Evolutionary conservation across 2,329 filamentous ascomycete genomes (phyloP).

Genomic region (Zelopaecilomyces penicillatus): DNA sequence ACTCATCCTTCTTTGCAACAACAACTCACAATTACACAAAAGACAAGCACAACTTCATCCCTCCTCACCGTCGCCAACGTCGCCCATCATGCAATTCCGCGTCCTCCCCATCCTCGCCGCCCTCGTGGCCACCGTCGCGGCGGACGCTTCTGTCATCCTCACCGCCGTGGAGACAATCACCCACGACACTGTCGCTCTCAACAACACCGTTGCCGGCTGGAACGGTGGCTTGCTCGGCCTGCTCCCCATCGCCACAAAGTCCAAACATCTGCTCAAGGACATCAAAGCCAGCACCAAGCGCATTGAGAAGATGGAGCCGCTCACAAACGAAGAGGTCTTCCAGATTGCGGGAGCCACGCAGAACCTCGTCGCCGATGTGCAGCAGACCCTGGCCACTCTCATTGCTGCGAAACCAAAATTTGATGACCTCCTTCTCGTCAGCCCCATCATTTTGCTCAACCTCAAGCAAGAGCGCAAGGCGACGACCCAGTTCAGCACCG

Average conservation of each 20-base stretch:
- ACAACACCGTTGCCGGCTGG: constrained; percentile 28
- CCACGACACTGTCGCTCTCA: constrained; percentile 24
- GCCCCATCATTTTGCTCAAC: constrained; percentile 34
- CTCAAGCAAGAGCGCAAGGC: constrained; percentile 32
- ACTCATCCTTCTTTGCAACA: constrained; percentile 2
- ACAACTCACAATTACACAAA: constrained; percentile 1
- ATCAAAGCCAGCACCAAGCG: constrained; percentile 30
- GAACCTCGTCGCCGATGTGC: constrained; percentile 28
- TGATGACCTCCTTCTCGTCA: constrained; percentile 32
- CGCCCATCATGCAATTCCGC: constrained; percentile 11
- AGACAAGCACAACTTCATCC: background rate
- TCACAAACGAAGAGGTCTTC: constrained; percentile 31
- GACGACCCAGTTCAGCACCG: constrained; percentile 28
- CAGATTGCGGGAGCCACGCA: constrained; percentile 29
- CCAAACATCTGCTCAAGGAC: constrained; percentile 28
- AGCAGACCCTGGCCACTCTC: constrained; percentile 29
- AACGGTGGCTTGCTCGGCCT: constrained; percentile 28
- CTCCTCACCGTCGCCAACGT: constrained; percentile 3
- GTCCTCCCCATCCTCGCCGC: constrained; percentile 13
- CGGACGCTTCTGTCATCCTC: constrained; percentile 19
- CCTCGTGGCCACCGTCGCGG: constrained; percentile 13
- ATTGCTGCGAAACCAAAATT: constrained; percentile 35
- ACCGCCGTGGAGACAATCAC: constrained; percentile 27
- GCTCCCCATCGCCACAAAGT: constrained; percentile 32
- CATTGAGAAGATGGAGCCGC: constrained; percentile 27